phyloP scores from a whole-genome alignment of 2,329 filamentous ascomycete species.

The Scytalidium lignicola region DNA sequence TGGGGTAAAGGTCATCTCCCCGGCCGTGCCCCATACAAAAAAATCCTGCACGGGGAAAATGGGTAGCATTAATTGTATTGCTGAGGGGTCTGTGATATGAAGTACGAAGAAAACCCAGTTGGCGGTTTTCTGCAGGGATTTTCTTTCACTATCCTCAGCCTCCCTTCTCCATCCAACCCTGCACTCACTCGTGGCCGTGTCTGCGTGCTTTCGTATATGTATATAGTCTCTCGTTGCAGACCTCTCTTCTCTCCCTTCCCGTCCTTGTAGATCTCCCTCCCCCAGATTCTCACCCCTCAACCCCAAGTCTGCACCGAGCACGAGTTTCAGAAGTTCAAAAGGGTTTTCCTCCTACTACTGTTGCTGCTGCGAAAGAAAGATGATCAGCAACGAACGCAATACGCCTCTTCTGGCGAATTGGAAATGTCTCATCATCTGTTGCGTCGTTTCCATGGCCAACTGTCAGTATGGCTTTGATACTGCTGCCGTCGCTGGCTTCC shows the following conservation, averaged over 20 bases:
- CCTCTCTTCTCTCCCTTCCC: background rate
- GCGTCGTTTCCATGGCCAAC: constrained; percentile 20
- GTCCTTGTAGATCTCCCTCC: background rate
- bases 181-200: too few relatives aligned
- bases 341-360: background rate
- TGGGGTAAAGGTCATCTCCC: too few relatives aligned
- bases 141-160: too few relatives aligned
- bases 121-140: too few relatives aligned
- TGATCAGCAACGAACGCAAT: constrained; percentile 8
- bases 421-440: constrained; percentile 22
- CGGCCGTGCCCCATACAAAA: too few relatives aligned
- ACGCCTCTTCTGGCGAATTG: constrained; percentile 19
- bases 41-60: too few relatives aligned
- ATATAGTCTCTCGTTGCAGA: background rate
- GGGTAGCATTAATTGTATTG: too few relatives aligned
- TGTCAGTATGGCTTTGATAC: constrained; percentile 22
- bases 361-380: background rate
- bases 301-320: background rate
- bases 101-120: too few relatives aligned
- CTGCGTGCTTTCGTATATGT: too few relatives aligned
- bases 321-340: background rate
- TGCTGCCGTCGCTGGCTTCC: background rate
- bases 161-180: too few relatives aligned
- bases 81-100: too few relatives aligned
- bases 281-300: background rate